phyloP scores from a whole-genome alignment of 164 flowering plant genomes.

The Paratinospora sagittata region DNA sequence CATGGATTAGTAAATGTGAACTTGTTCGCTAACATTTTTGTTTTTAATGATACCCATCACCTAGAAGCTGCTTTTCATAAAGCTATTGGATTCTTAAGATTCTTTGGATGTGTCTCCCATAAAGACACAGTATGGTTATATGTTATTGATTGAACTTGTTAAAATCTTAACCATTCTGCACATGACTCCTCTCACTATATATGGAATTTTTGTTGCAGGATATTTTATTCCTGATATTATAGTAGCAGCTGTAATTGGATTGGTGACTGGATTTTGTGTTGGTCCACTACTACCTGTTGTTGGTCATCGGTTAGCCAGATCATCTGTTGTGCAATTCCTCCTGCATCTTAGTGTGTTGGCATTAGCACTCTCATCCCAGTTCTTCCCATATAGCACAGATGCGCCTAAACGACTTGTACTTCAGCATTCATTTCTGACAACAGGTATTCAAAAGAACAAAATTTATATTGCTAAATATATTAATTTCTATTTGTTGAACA shows the following conservation, averaged over 20 bases:
- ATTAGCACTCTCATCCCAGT: conserved; percentile 83
- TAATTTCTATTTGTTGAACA: background rate
- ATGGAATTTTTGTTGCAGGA: conserved; percentile 44
- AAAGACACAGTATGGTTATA: background rate
- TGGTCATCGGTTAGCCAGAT: conserved; percentile 69
- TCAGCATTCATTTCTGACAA: conserved; percentile 71
- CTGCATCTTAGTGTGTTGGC: conserved; percentile 62
- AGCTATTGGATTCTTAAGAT: background rate
- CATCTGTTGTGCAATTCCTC: conserved; percentile 54
- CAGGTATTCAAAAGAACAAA: conserved; percentile 40
- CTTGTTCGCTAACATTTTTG: background rate
- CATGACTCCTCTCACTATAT: background rate
- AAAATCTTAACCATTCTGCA: background rate
- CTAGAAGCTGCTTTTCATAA: conserved; percentile 2
- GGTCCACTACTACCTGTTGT: conserved; percentile 80
- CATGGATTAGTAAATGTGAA: background rate
- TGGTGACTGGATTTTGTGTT: conserved; percentile 72
- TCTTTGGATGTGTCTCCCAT: background rate
- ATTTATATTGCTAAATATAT: background rate
- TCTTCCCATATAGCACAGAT: conserved; percentile 75
- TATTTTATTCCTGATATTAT: conserved; percentile 69
- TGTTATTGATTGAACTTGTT: background rate
- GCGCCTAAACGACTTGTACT: conserved; percentile 91
- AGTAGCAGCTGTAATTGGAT: conserved; percentile 68
- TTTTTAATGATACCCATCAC: background rate